Percentiles rank a stretch among this genome's conserved stretches.
Conservation (phyloP, 768 basidiomycete species). For the Tricholoma hemisulphureum region DNA sequence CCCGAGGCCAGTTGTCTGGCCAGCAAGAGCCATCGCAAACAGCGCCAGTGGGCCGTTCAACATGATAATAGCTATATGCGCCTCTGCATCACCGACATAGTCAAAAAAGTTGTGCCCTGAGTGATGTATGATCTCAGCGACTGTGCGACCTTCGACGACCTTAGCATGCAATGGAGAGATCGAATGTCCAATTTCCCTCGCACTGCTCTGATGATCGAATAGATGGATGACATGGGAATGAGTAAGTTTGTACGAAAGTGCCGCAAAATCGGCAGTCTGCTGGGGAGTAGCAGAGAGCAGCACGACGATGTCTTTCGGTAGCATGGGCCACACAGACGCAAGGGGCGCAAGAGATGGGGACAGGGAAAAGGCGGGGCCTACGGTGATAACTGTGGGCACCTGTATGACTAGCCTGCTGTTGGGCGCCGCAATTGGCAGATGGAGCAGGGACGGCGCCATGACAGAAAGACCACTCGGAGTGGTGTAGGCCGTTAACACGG, state of each 20-base stretch:
- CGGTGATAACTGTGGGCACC: constrained; percentile 70
- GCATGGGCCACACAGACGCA: constrained; percentile 52
- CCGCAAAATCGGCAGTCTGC: constrained; percentile 75
- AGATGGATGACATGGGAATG: constrained; percentile 78
- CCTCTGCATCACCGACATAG: constrained; percentile 64
- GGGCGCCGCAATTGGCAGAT: constrained; percentile 62
- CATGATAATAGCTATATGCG: constrained; percentile 65
- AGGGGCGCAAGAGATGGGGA: constrained; percentile 76
- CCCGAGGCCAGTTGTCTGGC: constrained; percentile 50
- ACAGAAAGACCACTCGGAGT: constrained; percentile 79
- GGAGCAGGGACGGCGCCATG: constrained; percentile 77
- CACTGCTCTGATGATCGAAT: constrained; percentile 81
- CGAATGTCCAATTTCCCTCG: constrained; percentile 70
- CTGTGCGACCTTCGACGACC: constrained; percentile 24
- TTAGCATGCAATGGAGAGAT: constrained; percentile 39
- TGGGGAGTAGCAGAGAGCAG: constrained; percentile 83
- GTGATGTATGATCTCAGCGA: constrained; percentile 50
- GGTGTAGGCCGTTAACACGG: constrained; percentile 75
- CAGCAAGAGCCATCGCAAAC: constrained; percentile 51
- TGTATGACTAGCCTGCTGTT: constrained; percentile 77
- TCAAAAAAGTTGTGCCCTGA: constrained; percentile 77
- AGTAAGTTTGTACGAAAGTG: constrained; percentile 69
- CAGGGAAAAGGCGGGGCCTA: constrained; percentile 64
- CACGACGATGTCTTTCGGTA: constrained; percentile 68
- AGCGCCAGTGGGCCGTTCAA: constrained; percentile 79